Base-by-base conservation (phyloP, 2,329 filamentous ascomycete species). In the Penicillium occitanis region DNA sequence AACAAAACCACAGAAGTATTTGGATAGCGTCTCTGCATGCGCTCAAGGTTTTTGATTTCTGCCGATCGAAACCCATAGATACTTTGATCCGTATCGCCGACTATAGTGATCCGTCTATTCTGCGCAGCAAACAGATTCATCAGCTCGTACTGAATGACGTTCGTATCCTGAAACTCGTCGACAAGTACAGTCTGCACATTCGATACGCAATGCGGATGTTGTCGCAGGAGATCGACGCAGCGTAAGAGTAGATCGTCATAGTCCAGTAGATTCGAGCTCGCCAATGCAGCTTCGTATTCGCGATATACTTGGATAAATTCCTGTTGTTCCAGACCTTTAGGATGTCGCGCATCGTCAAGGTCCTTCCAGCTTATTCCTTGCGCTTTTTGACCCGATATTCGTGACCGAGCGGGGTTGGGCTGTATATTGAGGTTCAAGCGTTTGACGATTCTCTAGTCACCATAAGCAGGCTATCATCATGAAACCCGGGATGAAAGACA, bases 101-200 rank as follows among this genome's bases (percentile, higher is more conserved):
- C 95, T 67, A 97, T 91, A 0, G 94, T 98, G 70, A 98, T 94
- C n/a, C 88, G 86, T 65, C 87, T 86, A 51, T 85, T 84, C 25
- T 83, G 80, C 67, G 92, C 88, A 1, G 93, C 92, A 72, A 99
- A 89, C 0, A 97, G 84, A 69, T 87, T 90, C 93, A 97, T 97
- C 50, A 99, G 82, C 71, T 97, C 92, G 73, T 96, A 98, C 77
- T 99, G 94, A 4, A 97, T 89, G 22, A 92, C 87, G 74, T 98
- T 99, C 7, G 94, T 98, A 78, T 99, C 94, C 78, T 99, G 94
- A 69, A 97, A 99, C 75, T 99, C 94, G 75, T 99, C 94, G 68
- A 99, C 96, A 55, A 99, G 84, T 6, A 98, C 93, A 0, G 92
- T 88, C 76, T 97, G 89, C 19, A 99, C 88, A 71, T 97, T 97